Evolutionary conservation across 1,139 yeast species (phyloP), one percentile per base, ranked within the genome.

Genomic region (Taphrina populina): DNA sequence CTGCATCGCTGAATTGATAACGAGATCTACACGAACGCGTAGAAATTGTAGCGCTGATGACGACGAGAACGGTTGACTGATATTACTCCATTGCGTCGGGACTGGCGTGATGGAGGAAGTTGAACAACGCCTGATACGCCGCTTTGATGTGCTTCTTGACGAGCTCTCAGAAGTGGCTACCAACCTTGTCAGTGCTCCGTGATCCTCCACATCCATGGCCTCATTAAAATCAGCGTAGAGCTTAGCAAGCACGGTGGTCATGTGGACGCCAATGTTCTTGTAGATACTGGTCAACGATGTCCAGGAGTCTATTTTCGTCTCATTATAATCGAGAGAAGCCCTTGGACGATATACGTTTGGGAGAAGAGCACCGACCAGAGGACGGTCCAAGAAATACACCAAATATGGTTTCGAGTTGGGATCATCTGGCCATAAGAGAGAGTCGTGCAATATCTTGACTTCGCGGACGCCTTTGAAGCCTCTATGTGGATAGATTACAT

Each of bases 361-460:
- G n/a, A 40, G 24, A 2, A 17, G 19, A 4, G 35, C 15, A 11
- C 49, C 56, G 7, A 55, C 19, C 19, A 56, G 46, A 11, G 58
- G 58, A 7, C 49, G 26, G 32, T 56, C 58, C 26, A 56, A 36
- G 15, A 49, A 56, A 40, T 56, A 56, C 23, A 56, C 36, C 21
- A 56, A 27, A 23, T 43, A 32, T 11, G 58, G 58, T 1, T 32
- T 11, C 11, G 29, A 29, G 6, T 47, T 49, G 2, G 51, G 45
- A 15, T 47, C 43, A 29, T 52, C 58, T 2, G 36, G 49, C 52
- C 54, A 53, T 20, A 47, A 52, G 11, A 56, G 52, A 15, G 44
- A 20, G 30, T 56, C 58, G 52, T 56, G 52, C 35, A 56, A 33
- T 5, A 56, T 29, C 21, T 43, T 56, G 29, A 45, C 58, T 35